Conservation (phyloP, 1,139 yeast genomes). For the Pichia cactophila region DNA sequence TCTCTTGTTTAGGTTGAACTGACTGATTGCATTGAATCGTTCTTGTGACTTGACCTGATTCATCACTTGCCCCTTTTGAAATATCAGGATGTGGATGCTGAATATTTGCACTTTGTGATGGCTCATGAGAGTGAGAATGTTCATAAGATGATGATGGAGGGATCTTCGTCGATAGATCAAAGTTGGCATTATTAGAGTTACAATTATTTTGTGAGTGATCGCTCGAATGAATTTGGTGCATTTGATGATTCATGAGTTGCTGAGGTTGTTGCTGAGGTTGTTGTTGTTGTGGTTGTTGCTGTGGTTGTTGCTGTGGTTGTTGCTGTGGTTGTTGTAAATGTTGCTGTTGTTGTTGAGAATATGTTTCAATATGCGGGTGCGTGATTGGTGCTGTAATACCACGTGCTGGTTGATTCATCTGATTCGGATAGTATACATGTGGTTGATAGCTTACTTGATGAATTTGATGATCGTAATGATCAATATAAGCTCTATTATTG, state of each 20-base stretch:
- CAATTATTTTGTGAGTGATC: neutral
- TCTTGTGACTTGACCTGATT: neutral
- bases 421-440: neutral
- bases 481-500: neutral
- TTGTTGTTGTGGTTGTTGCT: neutral
- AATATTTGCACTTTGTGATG: neutral
- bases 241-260: neutral
- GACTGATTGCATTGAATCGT: neutral
- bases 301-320: neutral
- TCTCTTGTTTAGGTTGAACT: neutral
- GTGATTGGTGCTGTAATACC: constrained; percentile 1
- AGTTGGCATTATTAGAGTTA: neutral
- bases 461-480: neutral
- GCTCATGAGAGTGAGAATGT: neutral
- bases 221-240: neutral
- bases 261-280: constrained; percentile 3
- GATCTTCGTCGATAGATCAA: neutral
- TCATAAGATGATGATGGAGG: neutral
- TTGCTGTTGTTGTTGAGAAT: neutral
- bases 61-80: neutral
- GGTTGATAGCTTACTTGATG: constrained; percentile 11
- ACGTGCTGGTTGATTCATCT: constrained; percentile 3
- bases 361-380: constrained; percentile 14
- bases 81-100: neutral
- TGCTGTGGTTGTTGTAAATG: neutral